These are phyloP conservation scores for Wallemia ichthyophaga DNA, from an alignment of 1,284 basidiomycete species.

Conservation along the genomic window DNA sequence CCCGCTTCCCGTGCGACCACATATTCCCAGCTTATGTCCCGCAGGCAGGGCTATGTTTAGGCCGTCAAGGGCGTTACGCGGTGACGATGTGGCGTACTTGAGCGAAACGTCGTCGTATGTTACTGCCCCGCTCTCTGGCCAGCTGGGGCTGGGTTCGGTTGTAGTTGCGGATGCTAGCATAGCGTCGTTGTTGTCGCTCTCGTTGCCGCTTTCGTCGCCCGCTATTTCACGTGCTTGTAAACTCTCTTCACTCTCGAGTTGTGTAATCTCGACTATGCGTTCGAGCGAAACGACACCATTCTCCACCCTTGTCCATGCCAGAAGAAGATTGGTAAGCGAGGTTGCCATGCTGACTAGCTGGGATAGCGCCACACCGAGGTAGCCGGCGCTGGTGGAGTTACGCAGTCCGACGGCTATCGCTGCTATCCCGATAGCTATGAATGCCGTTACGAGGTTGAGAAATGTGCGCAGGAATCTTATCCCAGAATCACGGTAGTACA, in stretches of 20 bases:
- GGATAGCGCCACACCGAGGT: constrained; percentile 13
- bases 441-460: constrained; percentile 8
- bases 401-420: constrained; percentile 10
- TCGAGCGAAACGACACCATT: constrained; percentile 15
- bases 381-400: constrained; percentile 8
- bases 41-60: constrained; percentile 10
- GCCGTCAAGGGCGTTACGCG: constrained; percentile 11
- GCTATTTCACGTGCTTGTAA: constrained; percentile 1
- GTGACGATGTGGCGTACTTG: constrained; percentile 12
- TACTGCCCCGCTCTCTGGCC: constrained; percentile 14
- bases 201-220: too few species aligned
- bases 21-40: constrained; percentile 13
- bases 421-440: constrained; percentile 9
- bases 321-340: constrained; percentile 6
- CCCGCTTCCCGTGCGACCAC: constrained; percentile 6
- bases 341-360: constrained; percentile 9
- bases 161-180: neutral
- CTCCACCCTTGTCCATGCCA: constrained; percentile 14
- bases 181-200: too few species aligned
- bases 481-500: constrained; percentile 11
- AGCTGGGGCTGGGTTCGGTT: constrained; percentile 4
- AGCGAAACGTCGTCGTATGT: constrained; percentile 14
- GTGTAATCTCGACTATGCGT: constrained; percentile 12
- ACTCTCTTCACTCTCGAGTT: constrained; percentile 8
- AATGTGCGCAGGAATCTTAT: constrained; percentile 11